Conservation (phyloP, 441 rosid species). For the Adansonia grandidieri region DNA sequence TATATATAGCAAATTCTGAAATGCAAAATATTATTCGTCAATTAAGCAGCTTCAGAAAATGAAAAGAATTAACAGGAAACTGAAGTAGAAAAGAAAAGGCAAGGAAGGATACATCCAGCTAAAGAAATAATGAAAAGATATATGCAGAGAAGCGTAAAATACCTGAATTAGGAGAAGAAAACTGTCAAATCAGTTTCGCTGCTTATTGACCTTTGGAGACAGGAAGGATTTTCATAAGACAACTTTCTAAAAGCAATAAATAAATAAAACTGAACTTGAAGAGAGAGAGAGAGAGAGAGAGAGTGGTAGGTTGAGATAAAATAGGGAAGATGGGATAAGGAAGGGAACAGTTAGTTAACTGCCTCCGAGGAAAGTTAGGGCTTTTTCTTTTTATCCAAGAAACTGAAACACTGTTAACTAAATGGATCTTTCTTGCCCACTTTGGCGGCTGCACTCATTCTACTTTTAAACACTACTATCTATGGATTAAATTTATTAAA, state of each 20-base stretch:
- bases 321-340: constrained; percentile 3
- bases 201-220: not conserved
- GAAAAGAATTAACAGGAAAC: not conserved
- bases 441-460: too few relatives aligned
- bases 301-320: constrained; percentile 13
- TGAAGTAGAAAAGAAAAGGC: not conserved
- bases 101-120: not conserved
- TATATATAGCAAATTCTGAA: not conserved
- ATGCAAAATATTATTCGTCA: not conserved
- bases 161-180: constrained; percentile 5
- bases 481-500: too few relatives aligned
- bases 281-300: not conserved
- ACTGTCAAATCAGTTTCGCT: not conserved
- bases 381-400: not conserved
- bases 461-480: too few relatives aligned
- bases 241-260: not conserved
- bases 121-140: not conserved
- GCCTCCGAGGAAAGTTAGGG: constrained; percentile 4
- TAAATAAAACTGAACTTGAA: not conserved
- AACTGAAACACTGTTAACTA: not conserved
- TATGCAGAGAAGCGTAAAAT: not conserved
- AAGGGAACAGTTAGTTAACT: not conserved
- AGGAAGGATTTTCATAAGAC: not conserved
- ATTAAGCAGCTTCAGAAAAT: not conserved
- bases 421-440: too few relatives aligned